Evolutionary conservation across 1,284 basidiomycete species (phyloP), one percentile per base, ranked within the genome.

Genomic region (Ganoderma leucocontextum): DNA sequence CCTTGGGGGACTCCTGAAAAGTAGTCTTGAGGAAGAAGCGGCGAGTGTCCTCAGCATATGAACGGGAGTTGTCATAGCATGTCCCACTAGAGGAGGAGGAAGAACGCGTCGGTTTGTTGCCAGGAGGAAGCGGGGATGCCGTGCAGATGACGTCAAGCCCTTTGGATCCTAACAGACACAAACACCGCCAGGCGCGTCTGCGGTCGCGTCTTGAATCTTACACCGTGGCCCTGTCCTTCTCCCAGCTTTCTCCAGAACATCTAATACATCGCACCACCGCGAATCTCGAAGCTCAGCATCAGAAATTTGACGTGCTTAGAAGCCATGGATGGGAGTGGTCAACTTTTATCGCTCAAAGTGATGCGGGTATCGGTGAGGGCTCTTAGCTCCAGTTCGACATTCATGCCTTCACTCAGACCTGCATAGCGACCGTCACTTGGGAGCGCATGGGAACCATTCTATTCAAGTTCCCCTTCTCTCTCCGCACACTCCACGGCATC

Each of bases 361-460:
- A 94, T 94, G 91, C 86, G 92, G 62, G 85, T 92, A 68, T 93
- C 92, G 77, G 91, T 93, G 81, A 79, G 92, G 87, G 47, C 55
- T 33, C 35, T 57, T 36, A 22, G 39, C 58, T 41, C 52, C 61
- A 3, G 13, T 66, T 41, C n/a, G 68, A 44, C 47, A 66, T 61
- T 42, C n/a, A 64, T 65, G 60, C 49, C 71, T 69, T 64, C 33
- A 33, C 38, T 59, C 47, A 42, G 13, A 9, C 17, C 33, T 41
- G 13, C 64, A 38, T 74, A 94, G 91, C 86, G 92, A 73, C 93
- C 93, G n/a, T 84, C 90, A 61, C 79, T 94, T 47, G 88, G 90
- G 1, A 86, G 84, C 71, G 86, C 90, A 79, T 94, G 93, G 91
- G 88, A 93, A 71, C 93, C 93, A 19, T 95, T 94, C 80, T 95